Evolutionary conservation across 768 basidiomycete species (phyloP).

Genomic region (Pleurotus citrinopileatus): DNA sequence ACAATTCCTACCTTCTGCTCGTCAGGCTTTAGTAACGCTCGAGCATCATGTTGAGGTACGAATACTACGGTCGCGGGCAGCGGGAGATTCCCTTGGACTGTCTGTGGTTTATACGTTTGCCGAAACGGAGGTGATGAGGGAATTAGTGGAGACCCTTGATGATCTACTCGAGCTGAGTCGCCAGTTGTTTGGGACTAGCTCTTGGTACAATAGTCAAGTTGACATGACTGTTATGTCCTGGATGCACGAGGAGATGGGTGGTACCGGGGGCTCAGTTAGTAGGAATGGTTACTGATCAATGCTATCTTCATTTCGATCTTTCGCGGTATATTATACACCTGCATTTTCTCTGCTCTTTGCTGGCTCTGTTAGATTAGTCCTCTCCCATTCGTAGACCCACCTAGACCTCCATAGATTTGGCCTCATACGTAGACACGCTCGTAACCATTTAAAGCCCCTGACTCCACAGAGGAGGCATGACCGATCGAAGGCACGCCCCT

Average conservation of each 20-base stretch:
- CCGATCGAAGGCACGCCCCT: too few species aligned
- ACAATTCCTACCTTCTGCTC: conserved; percentile 46
- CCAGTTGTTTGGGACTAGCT: conserved; percentile 40
- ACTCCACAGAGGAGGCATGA: too few species aligned
- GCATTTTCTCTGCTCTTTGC: neutral
- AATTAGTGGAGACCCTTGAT: conserved; percentile 41
- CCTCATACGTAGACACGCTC: too few species aligned
- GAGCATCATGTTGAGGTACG: conserved; percentile 30
- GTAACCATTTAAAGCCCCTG: too few species aligned
- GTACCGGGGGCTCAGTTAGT: conserved; percentile 4
- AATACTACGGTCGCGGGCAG: conserved; percentile 19
- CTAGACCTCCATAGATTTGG: too few species aligned
- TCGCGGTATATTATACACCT: neutral
- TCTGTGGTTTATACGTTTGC: conserved; percentile 40
- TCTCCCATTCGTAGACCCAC: too few species aligned
- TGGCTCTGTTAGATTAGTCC: too few species aligned
- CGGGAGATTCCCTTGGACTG: conserved; percentile 29
- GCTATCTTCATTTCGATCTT: neutral
- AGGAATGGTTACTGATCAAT: neutral
- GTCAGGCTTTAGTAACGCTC: conserved; percentile 35
- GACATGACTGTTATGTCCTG: conserved; percentile 15
- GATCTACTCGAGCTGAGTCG: conserved; percentile 36
- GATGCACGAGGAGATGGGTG: conserved; percentile 13
- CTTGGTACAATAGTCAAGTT: conserved; percentile 30
- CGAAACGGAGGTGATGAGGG: conserved; percentile 37